Conservation (phyloP, 192 early-diverging fungal species). For the Coemansia sp. region DNA sequence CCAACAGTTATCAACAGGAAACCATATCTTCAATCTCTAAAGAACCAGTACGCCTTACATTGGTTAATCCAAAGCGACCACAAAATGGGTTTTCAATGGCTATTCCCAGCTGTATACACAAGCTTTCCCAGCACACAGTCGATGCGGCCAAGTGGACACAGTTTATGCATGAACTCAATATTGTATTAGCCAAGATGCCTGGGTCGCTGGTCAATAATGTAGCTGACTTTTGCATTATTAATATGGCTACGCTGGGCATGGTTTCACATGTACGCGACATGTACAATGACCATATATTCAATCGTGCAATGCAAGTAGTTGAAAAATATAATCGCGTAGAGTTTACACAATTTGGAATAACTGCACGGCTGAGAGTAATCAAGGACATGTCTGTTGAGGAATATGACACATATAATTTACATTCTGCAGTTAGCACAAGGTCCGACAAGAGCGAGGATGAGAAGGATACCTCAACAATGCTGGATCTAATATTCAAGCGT, state of each 20-base stretch:
- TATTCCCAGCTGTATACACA: constrained; percentile 8
- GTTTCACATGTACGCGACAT: constrained; percentile 14
- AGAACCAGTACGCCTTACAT: constrained; percentile 8
- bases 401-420: too few relatives aligned
- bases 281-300: constrained; percentile 12
- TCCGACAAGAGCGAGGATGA: too few relatives aligned
- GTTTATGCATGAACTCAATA: constrained; percentile 23
- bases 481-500: too few relatives aligned
- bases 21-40: not conserved
- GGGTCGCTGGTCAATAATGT: constrained; percentile 23
- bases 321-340: constrained; percentile 29
- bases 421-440: too few relatives aligned
- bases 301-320: constrained; percentile 16
- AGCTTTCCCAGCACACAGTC: not conserved
- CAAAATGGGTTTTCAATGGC: constrained; percentile 30
- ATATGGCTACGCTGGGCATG: constrained; percentile 28
- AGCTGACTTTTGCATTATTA: constrained; percentile 28
- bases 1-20: not conserved
- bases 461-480: too few relatives aligned
- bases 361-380: not conserved
- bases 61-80: constrained; percentile 25
- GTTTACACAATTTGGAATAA: constrained; percentile 29
- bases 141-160: not conserved
- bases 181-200: constrained; percentile 21
- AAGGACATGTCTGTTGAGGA: not conserved